phyloP scores from a whole-genome alignment of 108 stramenopile genomes.

The Seminavis robusta region DNA sequence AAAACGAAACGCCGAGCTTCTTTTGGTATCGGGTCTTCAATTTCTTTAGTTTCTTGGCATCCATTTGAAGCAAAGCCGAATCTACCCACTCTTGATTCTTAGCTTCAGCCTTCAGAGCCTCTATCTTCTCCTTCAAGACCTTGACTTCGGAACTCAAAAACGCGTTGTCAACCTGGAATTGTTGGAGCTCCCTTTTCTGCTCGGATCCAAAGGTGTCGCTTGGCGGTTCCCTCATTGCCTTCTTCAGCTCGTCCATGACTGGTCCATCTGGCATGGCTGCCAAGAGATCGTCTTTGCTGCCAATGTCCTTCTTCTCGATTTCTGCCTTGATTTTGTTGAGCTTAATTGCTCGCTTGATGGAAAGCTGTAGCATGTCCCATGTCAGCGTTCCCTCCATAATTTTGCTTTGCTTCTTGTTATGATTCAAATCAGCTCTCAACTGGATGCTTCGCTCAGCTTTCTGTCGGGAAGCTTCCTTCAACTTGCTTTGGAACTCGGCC shows the following conservation, averaged over 20 bases:
- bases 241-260: neutral
- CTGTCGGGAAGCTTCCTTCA: slow-evolving; percentile 25
- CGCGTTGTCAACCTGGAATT: slow-evolving; percentile 43
- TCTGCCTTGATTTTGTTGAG: too few species aligned
- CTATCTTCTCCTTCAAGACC: slow-evolving; percentile 30
- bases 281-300: neutral
- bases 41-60: slow-evolving; percentile 15
- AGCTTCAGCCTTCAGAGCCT: slow-evolving; percentile 6
- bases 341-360: slow-evolving; percentile 21
- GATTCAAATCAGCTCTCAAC: slow-evolving; percentile 22
- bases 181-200: slow-evolving; percentile 19
- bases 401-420: slow-evolving; percentile 8
- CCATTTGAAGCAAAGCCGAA: slow-evolving; percentile 21
- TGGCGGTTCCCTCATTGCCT: neutral
- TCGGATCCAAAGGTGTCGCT: neutral
- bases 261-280: neutral
- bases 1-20: slow-evolving; percentile 25
- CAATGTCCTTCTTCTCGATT: neutral
- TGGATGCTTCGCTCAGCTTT: slow-evolving; percentile 45
- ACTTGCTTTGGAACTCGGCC: neutral
- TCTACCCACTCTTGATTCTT: slow-evolving; percentile 45
- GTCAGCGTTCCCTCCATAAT: slow-evolving; percentile 11
- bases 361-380: slow-evolving; percentile 27
- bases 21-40: slow-evolving; percentile 22
- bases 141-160: slow-evolving; percentile 35